Evolutionary conservation across 164 flowering plant genomes (phyloP).

Genomic region (Stephania yunnanensis): DNA sequence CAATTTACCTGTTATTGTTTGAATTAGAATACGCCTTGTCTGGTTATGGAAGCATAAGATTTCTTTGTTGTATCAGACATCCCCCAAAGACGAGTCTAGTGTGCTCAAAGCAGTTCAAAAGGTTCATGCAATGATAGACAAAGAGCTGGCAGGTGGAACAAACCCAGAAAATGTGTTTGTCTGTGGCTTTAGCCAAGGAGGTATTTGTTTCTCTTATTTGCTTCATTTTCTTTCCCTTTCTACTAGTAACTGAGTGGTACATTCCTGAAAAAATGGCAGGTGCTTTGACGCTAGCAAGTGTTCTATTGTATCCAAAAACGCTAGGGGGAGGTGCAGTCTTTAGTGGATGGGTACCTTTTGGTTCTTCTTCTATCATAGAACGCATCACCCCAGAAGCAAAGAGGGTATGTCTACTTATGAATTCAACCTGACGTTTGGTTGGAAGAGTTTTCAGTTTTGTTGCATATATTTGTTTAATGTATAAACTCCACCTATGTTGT

Average conservation of each 20-base stretch:
- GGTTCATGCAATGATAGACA: constrained; percentile 84
- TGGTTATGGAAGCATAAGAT: background rate
- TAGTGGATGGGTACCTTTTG: constrained; percentile 95
- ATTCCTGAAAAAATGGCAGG: constrained; percentile 39
- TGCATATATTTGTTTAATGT: background rate
- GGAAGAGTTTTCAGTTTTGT: background rate
- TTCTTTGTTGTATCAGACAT: constrained; percentile 39
- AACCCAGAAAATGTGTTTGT: constrained; percentile 71
- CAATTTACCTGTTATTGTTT: too few relatives aligned
- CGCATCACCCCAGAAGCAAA: constrained; percentile 60
- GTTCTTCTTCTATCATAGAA: constrained; percentile 53
- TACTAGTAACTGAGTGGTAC: background rate
- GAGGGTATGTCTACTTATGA: constrained; percentile 37
- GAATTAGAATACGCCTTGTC: background rate
- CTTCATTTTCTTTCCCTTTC: background rate
- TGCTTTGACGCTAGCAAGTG: constrained; percentile 93
- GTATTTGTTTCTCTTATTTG: constrained; percentile 25
- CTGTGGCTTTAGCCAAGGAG: constrained; percentile 99
- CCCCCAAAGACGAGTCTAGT: constrained; percentile 72
- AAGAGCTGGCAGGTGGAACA: constrained; percentile 75
- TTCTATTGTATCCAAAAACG: constrained; percentile 72
- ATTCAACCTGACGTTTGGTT: background rate
- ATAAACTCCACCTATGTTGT: too few relatives aligned
- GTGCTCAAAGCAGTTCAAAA: constrained; percentile 75
- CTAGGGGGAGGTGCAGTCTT: constrained; percentile 93